Evolutionary conservation across 441 rosid species (phyloP).

Genomic region (Mallotus japonicus): DNA sequence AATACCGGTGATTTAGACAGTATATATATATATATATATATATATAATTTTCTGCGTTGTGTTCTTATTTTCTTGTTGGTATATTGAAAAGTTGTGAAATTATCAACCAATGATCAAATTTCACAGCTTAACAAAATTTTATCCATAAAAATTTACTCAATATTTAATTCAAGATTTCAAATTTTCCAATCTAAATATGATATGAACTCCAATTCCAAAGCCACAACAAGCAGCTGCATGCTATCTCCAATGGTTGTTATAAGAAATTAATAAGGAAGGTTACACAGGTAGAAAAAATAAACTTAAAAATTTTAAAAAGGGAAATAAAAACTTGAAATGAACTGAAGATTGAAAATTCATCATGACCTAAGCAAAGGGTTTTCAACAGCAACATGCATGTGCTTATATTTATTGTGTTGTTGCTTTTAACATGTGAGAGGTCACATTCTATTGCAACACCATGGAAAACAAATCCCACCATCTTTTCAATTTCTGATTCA

Average conservation of each 20-base stretch:
- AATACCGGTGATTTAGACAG: too few relatives aligned
- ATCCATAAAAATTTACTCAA: too few relatives aligned
- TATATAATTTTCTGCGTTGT: too few relatives aligned
- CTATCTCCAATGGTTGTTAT: not conserved
- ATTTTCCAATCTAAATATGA: not conserved
- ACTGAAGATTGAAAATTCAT: constrained; percentile 8
- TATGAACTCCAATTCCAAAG: not conserved
- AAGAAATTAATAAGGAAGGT: constrained; percentile 10
- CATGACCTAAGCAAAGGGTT: constrained; percentile 12
- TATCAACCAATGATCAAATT: too few relatives aligned
- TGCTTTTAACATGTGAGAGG: constrained; percentile 24
- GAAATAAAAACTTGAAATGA: not conserved
- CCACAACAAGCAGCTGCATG: not conserved
- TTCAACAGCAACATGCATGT: constrained; percentile 21
- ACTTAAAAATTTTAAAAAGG: not conserved
- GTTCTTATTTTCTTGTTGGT: too few relatives aligned
- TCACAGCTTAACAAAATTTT: too few relatives aligned
- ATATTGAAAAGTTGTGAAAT: too few relatives aligned
- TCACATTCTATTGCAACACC: constrained; percentile 19
- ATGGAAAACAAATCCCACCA: not conserved
- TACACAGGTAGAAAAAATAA: constrained; percentile 8
- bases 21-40: too few relatives aligned
- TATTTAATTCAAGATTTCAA: not conserved
- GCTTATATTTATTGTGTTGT: constrained; percentile 21
- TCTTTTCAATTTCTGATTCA: not conserved